Base-by-base conservation (phyloP, 164 flowering plant genomes). In the Tinospora cordifolia region DNA sequence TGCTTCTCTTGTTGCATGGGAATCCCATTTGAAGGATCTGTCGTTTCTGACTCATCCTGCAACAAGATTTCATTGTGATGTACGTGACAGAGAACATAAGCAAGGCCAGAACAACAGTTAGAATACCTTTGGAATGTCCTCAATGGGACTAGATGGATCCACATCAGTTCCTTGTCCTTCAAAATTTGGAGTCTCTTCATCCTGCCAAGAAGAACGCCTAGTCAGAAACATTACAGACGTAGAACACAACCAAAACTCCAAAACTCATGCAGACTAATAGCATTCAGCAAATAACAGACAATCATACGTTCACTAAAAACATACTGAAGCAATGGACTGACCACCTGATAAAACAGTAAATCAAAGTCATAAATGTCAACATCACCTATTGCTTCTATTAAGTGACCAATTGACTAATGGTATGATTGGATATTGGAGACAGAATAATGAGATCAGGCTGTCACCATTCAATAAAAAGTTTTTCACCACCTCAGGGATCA, bases 51-150 rank as follows among this genome's bases (percentile, higher is more conserved):
- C 68, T 79, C 87, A 65, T 80, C 88, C 94, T 88, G 80, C 58
- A 72, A 60, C 58, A 64, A 71, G n/a, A 15, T 63, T 46, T 30
- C 13, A 26, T 40, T n/a, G 57, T 47, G n/a, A 15, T 12, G 46
- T 3, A 12, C 19, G 15, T 26, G 17, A 26, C 3, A 65, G 22
- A 63, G n/a, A 41, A n/a, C 8, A 30, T 0, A 38, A 11, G 1
- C 24, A 13, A n/a, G 25, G 17, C 5, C 49, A 19, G 15, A 62
- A 22, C 25, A 36, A 59, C 44, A 27, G 71, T 65, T 15, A 41
- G 44, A 46, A 59, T 15, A 86, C 96, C 86, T 85, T 75, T 15
- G 74, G 80, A 58, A 69, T 63, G 62, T 84, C 91, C 66, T 86
- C 87, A 15, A 71, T 74, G 44, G 74, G 78, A 71, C 47, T 70